Evolutionary conservation across 1,284 basidiomycete species (phyloP).

Genomic region (Trichosporon faecale): DNA sequence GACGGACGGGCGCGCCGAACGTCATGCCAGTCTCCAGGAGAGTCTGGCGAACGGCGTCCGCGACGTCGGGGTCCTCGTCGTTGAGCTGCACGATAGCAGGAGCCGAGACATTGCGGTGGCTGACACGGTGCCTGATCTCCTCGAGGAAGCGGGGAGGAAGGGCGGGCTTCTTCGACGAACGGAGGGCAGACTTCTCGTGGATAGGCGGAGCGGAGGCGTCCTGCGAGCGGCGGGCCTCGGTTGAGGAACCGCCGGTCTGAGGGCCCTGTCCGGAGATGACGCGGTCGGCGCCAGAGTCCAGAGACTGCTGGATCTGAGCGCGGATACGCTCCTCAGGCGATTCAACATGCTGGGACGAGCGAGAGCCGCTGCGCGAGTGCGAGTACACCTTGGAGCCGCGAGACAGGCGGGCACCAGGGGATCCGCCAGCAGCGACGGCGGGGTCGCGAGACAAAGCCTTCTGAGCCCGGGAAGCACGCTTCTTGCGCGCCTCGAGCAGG

Average conservation of each 20-base stretch:
- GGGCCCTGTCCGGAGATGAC: constrained; percentile 28
- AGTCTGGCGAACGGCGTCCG: constrained; percentile 20
- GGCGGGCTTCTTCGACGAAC: constrained; percentile 33
- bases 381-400: constrained; percentile 7
- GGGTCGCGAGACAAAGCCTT: not conserved
- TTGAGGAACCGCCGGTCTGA: constrained; percentile 28
- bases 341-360: not conserved
- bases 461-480: constrained; percentile 6
- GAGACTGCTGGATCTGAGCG: constrained; percentile 75
- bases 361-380: not conserved
- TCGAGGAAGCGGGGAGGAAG: constrained; percentile 49
- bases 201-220: constrained; percentile 39
- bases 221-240: constrained; percentile 6
- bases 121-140: constrained; percentile 43
- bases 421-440: not conserved
- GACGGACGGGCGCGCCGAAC: not conserved
- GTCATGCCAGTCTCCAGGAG: constrained; percentile 5
- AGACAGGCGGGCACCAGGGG: not conserved
- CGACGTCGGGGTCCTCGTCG: constrained; percentile 18
- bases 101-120: constrained; percentile 35
- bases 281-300: constrained; percentile 66
- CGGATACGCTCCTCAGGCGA: constrained; percentile 67
- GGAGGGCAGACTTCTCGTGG: constrained; percentile 44
- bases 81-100: constrained; percentile 27
- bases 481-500: not conserved